phyloP scores from a whole-genome alignment of 2,329 filamentous ascomycete genomes.

The Penicillium verrucosum region DNA sequence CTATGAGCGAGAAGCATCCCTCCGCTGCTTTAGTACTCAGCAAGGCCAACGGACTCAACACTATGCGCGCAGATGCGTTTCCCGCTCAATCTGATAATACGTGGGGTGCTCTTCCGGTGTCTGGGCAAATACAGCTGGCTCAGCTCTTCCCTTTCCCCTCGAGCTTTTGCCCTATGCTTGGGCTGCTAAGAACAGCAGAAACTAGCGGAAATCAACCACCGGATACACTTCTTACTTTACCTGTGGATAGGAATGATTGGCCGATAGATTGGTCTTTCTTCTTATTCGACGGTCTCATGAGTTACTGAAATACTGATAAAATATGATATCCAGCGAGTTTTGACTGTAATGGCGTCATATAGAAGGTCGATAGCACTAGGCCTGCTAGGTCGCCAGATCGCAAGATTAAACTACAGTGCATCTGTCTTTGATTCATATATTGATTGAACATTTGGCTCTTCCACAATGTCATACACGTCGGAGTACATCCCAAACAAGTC shows the following conservation, averaged over 20 bases:
- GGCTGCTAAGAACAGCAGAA: neutral
- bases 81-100: neutral
- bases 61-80: neutral
- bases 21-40: neutral
- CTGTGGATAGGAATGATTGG: slow-evolving; percentile 1
- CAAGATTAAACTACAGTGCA: neutral
- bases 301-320: neutral
- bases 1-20: slow-evolving; percentile 11
- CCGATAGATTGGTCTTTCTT: slow-evolving; percentile 5
- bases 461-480: too few relatives aligned
- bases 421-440: neutral
- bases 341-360: too few relatives aligned
- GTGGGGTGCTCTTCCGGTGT: neutral
- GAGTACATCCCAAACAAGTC: too few relatives aligned
- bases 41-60: neutral
- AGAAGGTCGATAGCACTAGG: too few relatives aligned
- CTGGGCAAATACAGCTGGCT: neutral
- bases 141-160: neutral
- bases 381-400: neutral
- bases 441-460: too few relatives aligned
- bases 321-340: neutral
- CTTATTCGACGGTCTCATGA: neutral
- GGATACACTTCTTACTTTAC: neutral
- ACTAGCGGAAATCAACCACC: neutral
- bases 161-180: slow-evolving; percentile 3